Evolutionary conservation across 2,329 filamentous ascomycete species (phyloP).

Genomic region (Pseudocercospora eumusae): DNA sequence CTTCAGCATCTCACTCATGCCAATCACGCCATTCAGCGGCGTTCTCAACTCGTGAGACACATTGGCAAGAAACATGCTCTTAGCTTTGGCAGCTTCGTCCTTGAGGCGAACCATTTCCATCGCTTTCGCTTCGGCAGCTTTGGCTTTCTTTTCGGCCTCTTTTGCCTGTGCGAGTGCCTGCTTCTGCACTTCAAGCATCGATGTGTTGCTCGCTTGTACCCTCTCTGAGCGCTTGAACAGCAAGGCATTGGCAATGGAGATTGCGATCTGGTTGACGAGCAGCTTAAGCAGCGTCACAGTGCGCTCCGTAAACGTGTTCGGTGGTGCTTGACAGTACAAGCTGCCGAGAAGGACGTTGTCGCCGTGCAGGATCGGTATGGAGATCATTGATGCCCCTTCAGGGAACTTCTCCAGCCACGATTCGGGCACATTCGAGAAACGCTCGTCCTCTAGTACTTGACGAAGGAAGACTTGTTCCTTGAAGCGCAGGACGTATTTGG

Average conservation of each 20-base stretch:
- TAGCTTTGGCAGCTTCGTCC: slow-evolving; percentile 79
- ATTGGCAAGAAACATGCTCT: slow-evolving; percentile 70
- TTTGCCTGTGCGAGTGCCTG: slow-evolving; percentile 70
- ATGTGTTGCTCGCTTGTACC: slow-evolving; percentile 74
- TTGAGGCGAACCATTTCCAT: slow-evolving; percentile 78
- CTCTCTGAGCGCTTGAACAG: slow-evolving; percentile 70
- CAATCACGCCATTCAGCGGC: slow-evolving; percentile 57
- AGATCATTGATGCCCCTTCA: slow-evolving; percentile 71
- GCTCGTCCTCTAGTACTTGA: slow-evolving; percentile 72
- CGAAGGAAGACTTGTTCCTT: slow-evolving; percentile 73
- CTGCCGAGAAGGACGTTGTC: slow-evolving; percentile 70
- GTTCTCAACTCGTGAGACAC: slow-evolving; percentile 61
- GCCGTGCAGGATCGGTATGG: slow-evolving; percentile 76
- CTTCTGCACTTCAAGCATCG: slow-evolving; percentile 77
- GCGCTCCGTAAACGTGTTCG: slow-evolving; percentile 74
- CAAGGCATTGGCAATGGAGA: slow-evolving; percentile 65
- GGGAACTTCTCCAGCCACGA: slow-evolving; percentile 69
- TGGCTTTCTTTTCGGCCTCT: slow-evolving; percentile 73
- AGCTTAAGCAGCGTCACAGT: slow-evolving; percentile 59
- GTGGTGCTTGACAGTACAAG: slow-evolving; percentile 72
- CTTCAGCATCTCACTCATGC: slow-evolving; percentile 63
- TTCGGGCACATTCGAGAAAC: slow-evolving; percentile 73
- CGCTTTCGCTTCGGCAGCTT: slow-evolving; percentile 72
- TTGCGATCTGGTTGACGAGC: slow-evolving; percentile 73
- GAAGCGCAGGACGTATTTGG: slow-evolving; percentile 75